Conservation (phyloP, 1,284 basidiomycete species). For the Somion occarium region DNA sequence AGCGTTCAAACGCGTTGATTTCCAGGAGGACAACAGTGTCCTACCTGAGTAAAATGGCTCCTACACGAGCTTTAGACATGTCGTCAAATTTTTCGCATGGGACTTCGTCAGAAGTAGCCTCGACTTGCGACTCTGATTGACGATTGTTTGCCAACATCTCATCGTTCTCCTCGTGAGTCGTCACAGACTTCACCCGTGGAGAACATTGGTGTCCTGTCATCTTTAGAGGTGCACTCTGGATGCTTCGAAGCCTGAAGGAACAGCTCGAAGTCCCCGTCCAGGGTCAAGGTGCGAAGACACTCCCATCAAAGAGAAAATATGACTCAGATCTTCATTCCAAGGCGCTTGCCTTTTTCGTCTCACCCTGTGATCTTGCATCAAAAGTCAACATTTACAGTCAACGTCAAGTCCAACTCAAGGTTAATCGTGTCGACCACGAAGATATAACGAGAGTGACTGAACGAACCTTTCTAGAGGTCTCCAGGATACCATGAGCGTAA, state of each 20-base stretch:
- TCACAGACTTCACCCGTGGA: too few species aligned
- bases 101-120: too few species aligned
- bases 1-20: neutral
- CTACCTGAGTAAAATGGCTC: constrained; percentile 18
- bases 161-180: too few species aligned
- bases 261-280: too few species aligned
- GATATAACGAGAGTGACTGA: neutral
- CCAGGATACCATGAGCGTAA: neutral
- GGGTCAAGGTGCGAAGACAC: too few species aligned
- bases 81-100: constrained; percentile 17
- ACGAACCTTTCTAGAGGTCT: neutral
- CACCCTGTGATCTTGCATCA: neutral
- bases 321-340: too few species aligned
- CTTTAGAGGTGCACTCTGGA: too few species aligned
- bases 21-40: neutral
- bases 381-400: neutral
- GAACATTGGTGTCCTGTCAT: too few species aligned
- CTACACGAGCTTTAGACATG: constrained; percentile 16
- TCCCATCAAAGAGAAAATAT: too few species aligned
- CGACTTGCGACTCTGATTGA: too few species aligned
- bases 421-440: neutral
- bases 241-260: too few species aligned
- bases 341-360: neutral
- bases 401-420: neutral
- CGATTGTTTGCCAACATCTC: too few species aligned